A percentile compares a stretch with the other conserved stretches of the same genome.
These are phyloP conservation scores for Epichloe typhina DNA, from an alignment of 2,329 filamentous ascomycete species.

Conservation along the genomic window DNA sequence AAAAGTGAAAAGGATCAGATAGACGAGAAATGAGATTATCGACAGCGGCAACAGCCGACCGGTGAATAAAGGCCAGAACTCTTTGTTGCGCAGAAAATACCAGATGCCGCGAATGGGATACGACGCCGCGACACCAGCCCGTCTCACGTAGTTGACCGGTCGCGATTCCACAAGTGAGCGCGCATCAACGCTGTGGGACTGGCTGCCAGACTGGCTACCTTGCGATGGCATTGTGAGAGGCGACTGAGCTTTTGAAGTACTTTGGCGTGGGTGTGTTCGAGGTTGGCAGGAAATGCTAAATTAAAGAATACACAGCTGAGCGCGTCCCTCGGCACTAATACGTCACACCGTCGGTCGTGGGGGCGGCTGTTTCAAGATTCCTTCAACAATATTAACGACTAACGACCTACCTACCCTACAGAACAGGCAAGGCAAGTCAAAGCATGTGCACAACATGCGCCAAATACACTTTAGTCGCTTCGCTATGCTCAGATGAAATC, in stretches of 20 bases:
- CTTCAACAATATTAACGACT: background rate
- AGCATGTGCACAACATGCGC: too few species aligned
- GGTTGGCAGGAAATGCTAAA: background rate
- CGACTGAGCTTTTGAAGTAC: background rate
- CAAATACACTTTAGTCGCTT: too few species aligned
- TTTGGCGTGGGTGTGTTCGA: background rate
- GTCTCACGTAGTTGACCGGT: slow-evolving; percentile 27
- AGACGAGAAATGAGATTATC: slow-evolving; percentile 70
- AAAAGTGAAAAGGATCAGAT: slow-evolving; percentile 77
- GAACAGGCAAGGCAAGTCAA: too few species aligned
- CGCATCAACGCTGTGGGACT: slow-evolving; percentile 4
- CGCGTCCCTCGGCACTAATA: background rate
- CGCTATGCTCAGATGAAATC: too few species aligned
- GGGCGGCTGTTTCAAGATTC: background rate
- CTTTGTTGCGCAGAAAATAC: slow-evolving; percentile 66
- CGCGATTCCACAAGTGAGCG: slow-evolving; percentile 12
- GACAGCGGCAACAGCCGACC: slow-evolving; percentile 68
- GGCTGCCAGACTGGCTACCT: slow-evolving; percentile 3
- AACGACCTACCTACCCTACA: background rate
- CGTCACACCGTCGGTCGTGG: background rate
- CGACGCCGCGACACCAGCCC: slow-evolving; percentile 33
- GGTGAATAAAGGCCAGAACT: slow-evolving; percentile 70
- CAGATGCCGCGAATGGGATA: slow-evolving; percentile 60
- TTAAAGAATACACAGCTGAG: background rate
- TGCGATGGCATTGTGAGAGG: slow-evolving; percentile 4